Percentiles rank a stretch among this genome's conserved stretches.
Conservation (phyloP, 306 rosid species). For the Casuarina cunninghamiana region DNA sequence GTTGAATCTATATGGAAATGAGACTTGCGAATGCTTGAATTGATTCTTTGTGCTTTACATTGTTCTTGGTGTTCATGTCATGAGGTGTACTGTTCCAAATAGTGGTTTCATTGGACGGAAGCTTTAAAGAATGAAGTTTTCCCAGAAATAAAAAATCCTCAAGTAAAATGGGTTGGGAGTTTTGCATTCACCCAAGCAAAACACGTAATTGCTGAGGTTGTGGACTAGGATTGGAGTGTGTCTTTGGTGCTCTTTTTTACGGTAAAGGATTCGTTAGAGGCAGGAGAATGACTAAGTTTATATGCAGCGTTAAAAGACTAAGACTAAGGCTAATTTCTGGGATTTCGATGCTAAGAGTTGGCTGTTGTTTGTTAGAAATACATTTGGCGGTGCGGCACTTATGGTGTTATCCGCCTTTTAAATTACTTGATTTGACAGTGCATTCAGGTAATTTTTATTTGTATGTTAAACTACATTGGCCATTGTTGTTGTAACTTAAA, state of each 20-base stretch:
- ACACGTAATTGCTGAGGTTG: not conserved
- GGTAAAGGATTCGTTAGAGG: not conserved
- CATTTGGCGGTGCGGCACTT: not conserved
- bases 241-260: not conserved
- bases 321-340: not conserved
- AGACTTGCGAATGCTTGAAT: not conserved
- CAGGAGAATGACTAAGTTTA: not conserved
- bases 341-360: not conserved
- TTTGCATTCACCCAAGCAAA: not conserved
- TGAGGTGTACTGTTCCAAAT: not conserved
- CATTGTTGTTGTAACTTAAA: not conserved
- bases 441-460: not conserved
- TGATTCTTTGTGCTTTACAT: not conserved
- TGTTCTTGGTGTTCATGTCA: not conserved
- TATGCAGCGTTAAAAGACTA: not conserved
- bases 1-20: not conserved
- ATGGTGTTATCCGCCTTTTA: not conserved
- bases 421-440: not conserved
- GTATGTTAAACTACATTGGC: not conserved
- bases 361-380: not conserved
- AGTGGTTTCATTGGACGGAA: not conserved
- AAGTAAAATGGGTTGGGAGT: not conserved
- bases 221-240: not conserved
- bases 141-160: not conserved
- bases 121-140: not conserved